phyloP scores from a whole-genome alignment of 1,284 basidiomycete genomes.

The Boletus hoseneyae region DNA sequence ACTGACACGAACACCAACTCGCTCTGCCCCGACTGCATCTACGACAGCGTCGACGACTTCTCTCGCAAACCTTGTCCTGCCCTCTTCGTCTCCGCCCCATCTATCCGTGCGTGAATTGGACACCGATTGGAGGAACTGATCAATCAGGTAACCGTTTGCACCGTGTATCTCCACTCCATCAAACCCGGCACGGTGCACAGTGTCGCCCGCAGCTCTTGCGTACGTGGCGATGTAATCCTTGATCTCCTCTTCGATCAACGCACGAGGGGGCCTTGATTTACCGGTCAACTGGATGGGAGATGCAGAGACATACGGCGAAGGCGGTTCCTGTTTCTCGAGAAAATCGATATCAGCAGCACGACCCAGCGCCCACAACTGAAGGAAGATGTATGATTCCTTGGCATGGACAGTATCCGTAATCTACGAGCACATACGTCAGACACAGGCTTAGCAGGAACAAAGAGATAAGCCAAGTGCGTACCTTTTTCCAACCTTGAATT shows the following conservation, averaged over 20 bases:
- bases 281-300: slow-evolving; percentile 2
- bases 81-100: not conserved
- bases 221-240: too few species aligned
- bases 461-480: not conserved
- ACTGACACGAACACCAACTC: slow-evolving; percentile 49
- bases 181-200: slow-evolving; percentile 5
- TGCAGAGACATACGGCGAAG: slow-evolving; percentile 28
- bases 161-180: too few species aligned
- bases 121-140: too few species aligned
- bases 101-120: not conserved
- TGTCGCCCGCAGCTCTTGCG: slow-evolving; percentile 15
- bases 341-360: slow-evolving; percentile 28
- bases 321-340: slow-evolving; percentile 23
- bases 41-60: slow-evolving; percentile 23
- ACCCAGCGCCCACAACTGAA: slow-evolving; percentile 37
- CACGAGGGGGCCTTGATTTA: too few species aligned
- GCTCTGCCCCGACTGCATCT: slow-evolving; percentile 38
- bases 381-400: slow-evolving; percentile 15
- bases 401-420: slow-evolving; percentile 39
- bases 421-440: not conserved
- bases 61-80: not conserved
- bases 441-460: too few species aligned
- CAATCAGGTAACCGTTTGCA: too few species aligned
- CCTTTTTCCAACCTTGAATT: slow-evolving; percentile 18
- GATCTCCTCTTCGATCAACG: too few species aligned